A percentile compares a stretch with the other conserved stretches of the same genome.
phyloP scores from a whole-genome alignment of 2,329 filamentous ascomycete genomes.

The Sporothrix globosa region DNA sequence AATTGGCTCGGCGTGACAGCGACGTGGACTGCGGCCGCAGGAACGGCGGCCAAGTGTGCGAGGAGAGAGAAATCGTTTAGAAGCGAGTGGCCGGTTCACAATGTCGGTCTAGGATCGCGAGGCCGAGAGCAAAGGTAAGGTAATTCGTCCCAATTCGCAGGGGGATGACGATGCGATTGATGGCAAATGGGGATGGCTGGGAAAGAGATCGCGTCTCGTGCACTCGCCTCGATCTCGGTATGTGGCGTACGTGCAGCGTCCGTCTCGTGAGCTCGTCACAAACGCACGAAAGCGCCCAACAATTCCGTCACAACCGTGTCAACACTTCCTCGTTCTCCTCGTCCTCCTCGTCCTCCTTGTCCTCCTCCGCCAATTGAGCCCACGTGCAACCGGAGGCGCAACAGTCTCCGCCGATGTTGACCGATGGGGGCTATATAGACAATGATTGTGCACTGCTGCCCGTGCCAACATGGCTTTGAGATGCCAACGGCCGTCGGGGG shows the following conservation, averaged over 20 bases:
- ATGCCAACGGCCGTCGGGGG: conserved; percentile 25
- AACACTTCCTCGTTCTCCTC: background rate
- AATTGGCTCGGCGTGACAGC: conserved; percentile 2
- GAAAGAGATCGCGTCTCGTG: background rate
- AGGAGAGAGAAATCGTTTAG: background rate
- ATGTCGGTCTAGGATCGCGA: conserved; percentile 22
- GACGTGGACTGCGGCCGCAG: conserved; percentile 22
- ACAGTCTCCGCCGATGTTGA: background rate
- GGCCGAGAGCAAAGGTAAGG: background rate
- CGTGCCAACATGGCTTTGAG: conserved; percentile 28
- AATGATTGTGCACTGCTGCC: conserved; percentile 12
- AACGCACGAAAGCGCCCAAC: conserved; percentile 18
- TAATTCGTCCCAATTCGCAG: background rate
- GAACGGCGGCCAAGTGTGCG: conserved; percentile 2
- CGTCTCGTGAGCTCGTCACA: conserved; percentile 6
- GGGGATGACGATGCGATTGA: background rate
- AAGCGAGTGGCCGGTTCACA: background rate
- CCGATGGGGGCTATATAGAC: background rate
- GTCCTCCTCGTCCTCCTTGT: conserved; percentile 18
- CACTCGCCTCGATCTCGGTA: background rate
- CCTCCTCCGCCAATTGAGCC: conserved; percentile 24
- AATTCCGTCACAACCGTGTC: background rate
- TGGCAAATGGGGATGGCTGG: background rate
- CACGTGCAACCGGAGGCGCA: conserved; percentile 19
- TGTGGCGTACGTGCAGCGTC: background rate